Evolutionary conservation across 352 stramenopile genomes (phyloP).

Genomic region (Pythium myriotylum): DNA sequence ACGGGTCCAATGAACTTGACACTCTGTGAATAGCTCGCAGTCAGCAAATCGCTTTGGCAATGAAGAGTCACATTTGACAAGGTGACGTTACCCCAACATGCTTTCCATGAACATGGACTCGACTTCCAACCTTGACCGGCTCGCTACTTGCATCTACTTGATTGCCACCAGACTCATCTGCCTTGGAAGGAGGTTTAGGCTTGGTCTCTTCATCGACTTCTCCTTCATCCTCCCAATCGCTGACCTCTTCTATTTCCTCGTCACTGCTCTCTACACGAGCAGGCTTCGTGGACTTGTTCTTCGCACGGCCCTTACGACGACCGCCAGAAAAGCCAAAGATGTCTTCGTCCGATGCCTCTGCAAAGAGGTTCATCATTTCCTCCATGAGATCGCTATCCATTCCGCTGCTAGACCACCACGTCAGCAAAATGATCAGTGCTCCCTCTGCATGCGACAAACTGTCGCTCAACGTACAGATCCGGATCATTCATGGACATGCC

Average conservation of each 20-base stretch:
- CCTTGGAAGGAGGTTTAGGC: neutral
- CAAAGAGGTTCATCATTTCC: slow-evolving; percentile 50
- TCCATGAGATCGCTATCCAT: slow-evolving; percentile 51
- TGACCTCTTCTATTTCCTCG: slow-evolving; percentile 33
- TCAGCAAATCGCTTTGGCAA: too few species aligned
- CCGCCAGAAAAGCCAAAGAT: slow-evolving; percentile 23
- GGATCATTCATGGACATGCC: slow-evolving; percentile 29
- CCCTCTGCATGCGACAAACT: neutral
- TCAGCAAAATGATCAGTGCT: neutral
- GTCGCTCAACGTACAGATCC: slow-evolving; percentile 28
- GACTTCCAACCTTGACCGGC: slow-evolving; percentile 26
- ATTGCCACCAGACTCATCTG: slow-evolving; percentile 3
- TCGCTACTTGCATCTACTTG: slow-evolving; percentile 1
- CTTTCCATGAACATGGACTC: slow-evolving; percentile 45
- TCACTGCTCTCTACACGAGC: slow-evolving; percentile 10
- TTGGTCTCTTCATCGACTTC: neutral
- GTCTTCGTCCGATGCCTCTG: slow-evolving; percentile 26
- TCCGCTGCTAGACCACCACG: slow-evolving; percentile 21
- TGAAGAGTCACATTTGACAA: too few species aligned
- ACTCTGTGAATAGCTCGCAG: slow-evolving; percentile 24
- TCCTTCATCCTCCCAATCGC: slow-evolving; percentile 29
- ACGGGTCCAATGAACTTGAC: slow-evolving; percentile 66
- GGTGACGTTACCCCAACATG: slow-evolving; percentile 12
- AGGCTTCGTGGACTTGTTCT: slow-evolving; percentile 2
- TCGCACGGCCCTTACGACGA: slow-evolving; percentile 10